Conservation (phyloP, 257 asterid genomes). For the Catharanthus roseus region DNA sequence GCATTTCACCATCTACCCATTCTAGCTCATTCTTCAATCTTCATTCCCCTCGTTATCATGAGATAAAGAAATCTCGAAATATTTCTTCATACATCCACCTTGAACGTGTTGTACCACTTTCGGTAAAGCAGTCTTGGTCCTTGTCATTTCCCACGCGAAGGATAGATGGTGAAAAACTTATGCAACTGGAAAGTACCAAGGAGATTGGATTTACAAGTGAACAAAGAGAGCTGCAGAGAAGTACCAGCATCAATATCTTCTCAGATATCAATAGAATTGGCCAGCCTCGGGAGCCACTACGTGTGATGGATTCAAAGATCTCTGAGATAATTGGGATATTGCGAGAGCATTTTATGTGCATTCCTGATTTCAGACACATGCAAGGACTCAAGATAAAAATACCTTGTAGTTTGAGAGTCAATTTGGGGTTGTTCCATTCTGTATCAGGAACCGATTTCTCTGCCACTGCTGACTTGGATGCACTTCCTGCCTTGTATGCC, state of each 20-base stretch:
- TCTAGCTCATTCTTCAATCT: constrained; percentile 53
- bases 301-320: constrained; percentile 85
- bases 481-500: constrained; percentile 82
- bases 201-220: constrained; percentile 42
- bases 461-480: constrained; percentile 39
- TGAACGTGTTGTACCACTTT: constrained; percentile 57
- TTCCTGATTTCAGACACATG: constrained; percentile 79
- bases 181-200: constrained; percentile 48
- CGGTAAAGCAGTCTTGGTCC: constrained; percentile 91
- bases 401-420: constrained; percentile 58
- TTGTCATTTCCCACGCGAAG: constrained; percentile 57
- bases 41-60: constrained; percentile 49
- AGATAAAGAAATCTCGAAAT: constrained; percentile 41
- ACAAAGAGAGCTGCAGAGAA: constrained; percentile 41
- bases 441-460: constrained; percentile 29
- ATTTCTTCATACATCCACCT: constrained; percentile 56
- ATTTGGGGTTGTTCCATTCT: constrained; percentile 53
- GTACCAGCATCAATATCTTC: constrained; percentile 27
- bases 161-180: constrained; percentile 37
- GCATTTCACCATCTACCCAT: constrained; percentile 67
- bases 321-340: constrained; percentile 58
- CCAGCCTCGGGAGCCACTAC: constrained; percentile 60
- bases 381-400: constrained; percentile 74
- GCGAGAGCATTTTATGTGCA: constrained; percentile 67
- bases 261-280: constrained; percentile 34